phyloP scores from a whole-genome alignment of 345 rosid genomes.

The Triadica sebifera region DNA sequence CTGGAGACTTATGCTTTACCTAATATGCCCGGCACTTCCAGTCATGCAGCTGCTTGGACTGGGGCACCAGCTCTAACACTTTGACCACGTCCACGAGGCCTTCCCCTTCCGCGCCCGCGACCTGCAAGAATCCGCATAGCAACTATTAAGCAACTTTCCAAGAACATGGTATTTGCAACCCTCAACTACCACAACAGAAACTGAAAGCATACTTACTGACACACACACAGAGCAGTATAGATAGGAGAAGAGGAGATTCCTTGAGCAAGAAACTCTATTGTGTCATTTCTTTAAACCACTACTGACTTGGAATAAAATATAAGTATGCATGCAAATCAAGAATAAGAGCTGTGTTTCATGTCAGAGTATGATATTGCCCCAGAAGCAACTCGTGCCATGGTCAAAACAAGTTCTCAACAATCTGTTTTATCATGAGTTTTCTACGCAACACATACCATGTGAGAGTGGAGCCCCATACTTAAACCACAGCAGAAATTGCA shows the following conservation, averaged over 20 bases:
- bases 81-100: slow-evolving; percentile 10
- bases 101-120: slow-evolving; percentile 63
- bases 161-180: neutral
- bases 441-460: too few species aligned
- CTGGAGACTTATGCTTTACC: slow-evolving; percentile 7
- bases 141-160: neutral
- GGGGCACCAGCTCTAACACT: slow-evolving; percentile 4
- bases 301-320: too few species aligned
- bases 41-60: slow-evolving; percentile 14
- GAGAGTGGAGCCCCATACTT: neutral
- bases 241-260: too few species aligned
- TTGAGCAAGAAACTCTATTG: too few species aligned
- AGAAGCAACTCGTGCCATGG: neutral
- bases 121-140: slow-evolving; percentile 31
- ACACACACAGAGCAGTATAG: neutral
- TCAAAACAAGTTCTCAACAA: neutral
- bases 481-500: neutral
- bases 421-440: neutral
- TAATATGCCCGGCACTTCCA: neutral
- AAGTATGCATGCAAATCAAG: too few species aligned
- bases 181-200: neutral
- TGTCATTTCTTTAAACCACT: too few species aligned
- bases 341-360: too few species aligned
- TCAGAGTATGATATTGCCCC: neutral
- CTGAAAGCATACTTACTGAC: neutral